Percentiles rank a stretch among this genome's conserved stretches.
These are phyloP conservation scores for Geotrichum fermentans DNA, from an alignment of 1,139 yeast species.

Conservation along the genomic window DNA sequence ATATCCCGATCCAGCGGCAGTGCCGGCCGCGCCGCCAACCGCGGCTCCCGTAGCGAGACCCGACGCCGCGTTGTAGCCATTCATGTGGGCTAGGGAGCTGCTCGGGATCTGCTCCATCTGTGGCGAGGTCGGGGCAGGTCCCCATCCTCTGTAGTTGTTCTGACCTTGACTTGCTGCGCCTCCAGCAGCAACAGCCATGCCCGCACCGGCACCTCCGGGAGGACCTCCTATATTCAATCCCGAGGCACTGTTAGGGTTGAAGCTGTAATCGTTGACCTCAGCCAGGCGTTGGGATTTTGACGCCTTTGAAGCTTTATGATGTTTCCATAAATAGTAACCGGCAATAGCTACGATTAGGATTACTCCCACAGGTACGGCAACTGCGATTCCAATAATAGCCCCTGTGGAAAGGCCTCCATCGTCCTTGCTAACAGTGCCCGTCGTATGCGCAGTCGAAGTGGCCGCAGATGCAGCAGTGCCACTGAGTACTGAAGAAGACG, in stretches of 20 bases:
- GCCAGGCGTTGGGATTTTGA: conserved; percentile 19
- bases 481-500: background rate
- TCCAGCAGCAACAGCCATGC: conserved; percentile 2
- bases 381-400: conserved; percentile 18
- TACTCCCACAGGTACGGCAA: conserved; percentile 20
- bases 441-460: background rate
- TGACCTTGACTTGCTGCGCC: background rate
- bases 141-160: conserved; percentile 22
- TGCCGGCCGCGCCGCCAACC: background rate
- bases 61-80: background rate
- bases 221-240: background rate
- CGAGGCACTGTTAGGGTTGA: conserved; percentile 15
- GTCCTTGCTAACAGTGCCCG: background rate
- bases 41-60: background rate
- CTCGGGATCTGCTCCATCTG: conserved; percentile 17
- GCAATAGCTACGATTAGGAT: conserved; percentile 9
- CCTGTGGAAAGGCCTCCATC: conserved; percentile 5
- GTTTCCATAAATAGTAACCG: conserved; percentile 17
- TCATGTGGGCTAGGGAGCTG: background rate
- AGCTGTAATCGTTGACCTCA: conserved; percentile 20
- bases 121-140: conserved; percentile 19
- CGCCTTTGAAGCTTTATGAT: conserved; percentile 15
- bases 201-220: conserved; percentile 10
- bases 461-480: conserved; percentile 6
- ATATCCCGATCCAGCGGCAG: conserved; percentile 7